Evolutionary conservation across 441 rosid species (phyloP).

Genomic region (Jatropha multifida): DNA sequence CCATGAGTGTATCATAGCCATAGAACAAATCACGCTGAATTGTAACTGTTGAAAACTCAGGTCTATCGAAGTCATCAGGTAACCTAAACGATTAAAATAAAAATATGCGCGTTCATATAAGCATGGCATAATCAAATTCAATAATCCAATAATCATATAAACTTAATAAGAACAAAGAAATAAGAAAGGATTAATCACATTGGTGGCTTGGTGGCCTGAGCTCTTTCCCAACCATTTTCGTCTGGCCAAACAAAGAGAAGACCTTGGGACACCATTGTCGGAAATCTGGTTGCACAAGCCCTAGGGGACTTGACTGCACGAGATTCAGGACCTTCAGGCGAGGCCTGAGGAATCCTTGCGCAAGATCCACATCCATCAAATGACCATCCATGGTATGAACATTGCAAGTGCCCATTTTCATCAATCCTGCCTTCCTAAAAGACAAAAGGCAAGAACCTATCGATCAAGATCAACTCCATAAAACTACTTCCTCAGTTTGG

Average conservation of each 20-base stretch:
- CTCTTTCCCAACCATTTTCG: constrained; percentile 83
- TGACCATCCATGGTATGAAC: constrained; percentile 99
- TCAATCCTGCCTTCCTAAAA: constrained; percentile 83
- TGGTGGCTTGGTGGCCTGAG: constrained; percentile 63
- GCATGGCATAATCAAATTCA: not conserved
- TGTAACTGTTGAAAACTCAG: constrained; percentile 82
- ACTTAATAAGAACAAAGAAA: constrained; percentile 4
- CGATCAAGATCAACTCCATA: constrained; percentile 8
- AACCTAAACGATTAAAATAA: constrained; percentile 45
- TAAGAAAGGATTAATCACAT: constrained; percentile 37
- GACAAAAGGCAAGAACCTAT: constrained; percentile 7
- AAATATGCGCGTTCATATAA: constrained; percentile 2
- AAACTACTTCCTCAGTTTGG: not conserved
- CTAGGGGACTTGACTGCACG: constrained; percentile 75
- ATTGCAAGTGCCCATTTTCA: constrained; percentile 88
- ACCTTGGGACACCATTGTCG: constrained; percentile 82
- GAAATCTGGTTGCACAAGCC: constrained; percentile 73
- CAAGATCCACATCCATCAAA: constrained; percentile 89
- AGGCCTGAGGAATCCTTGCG: constrained; percentile 77
- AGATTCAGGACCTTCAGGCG: constrained; percentile 85
- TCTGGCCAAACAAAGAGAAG: constrained; percentile 98
- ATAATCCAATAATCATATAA: not conserved
- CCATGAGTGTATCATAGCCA: constrained; percentile 95
- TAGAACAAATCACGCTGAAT: constrained; percentile 94
- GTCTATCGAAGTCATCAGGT: constrained; percentile 83